Conservation (phyloP, 768 basidiomycete genomes). For the Amanita molliuscula region DNA sequence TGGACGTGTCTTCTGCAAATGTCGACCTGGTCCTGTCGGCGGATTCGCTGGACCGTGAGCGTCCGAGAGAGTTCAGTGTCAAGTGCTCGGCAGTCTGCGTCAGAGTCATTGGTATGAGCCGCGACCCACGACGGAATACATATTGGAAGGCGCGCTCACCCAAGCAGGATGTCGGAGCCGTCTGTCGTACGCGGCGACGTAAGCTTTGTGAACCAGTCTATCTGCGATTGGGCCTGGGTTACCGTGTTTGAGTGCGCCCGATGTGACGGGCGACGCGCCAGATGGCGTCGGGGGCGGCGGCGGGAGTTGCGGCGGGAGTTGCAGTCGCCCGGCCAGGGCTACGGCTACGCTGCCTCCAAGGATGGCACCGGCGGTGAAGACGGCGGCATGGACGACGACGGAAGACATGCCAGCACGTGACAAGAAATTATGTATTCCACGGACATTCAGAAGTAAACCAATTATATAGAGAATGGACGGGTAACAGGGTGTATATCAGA, state of each 20-base stretch:
- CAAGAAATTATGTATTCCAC: background rate
- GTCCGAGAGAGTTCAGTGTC: constrained; percentile 63
- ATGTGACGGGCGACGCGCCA: constrained; percentile 16
- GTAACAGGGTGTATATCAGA: constrained; percentile 6
- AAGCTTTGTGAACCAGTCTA: constrained; percentile 68
- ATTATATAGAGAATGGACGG: constrained; percentile 3
- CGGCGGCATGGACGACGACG: constrained; percentile 48
- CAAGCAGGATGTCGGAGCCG: constrained; percentile 86
- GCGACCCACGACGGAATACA: background rate
- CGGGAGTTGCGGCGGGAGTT: constrained; percentile 8
- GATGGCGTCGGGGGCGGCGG: constrained; percentile 34
- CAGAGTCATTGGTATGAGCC: background rate
- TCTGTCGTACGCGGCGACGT: constrained; percentile 86
- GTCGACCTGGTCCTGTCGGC: constrained; percentile 69
- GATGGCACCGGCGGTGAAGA: constrained; percentile 76
- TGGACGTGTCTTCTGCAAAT: constrained; percentile 74
- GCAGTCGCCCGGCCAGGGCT: constrained; percentile 24
- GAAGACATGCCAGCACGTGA: constrained; percentile 13
- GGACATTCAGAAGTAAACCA: background rate
- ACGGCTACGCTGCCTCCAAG: constrained; percentile 70
- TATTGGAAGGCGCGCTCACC: constrained; percentile 40
- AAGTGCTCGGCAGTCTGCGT: constrained; percentile 90
- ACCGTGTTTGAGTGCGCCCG: constrained; percentile 59
- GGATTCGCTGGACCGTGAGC: constrained; percentile 25
- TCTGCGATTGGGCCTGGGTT: constrained; percentile 85